Evolutionary conservation across 176 grass and related monocot species (phyloP).

Genomic region (Sorghum bicolor): Sorghum_bicolor_NCBIv3 NC_012870.2:2588501-2589000

Average conservation of each 20-base stretch:
- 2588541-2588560: conserved; percentile 91
- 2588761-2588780: not conserved
- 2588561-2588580: conserved; percentile 95
- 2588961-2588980: conserved; percentile 2
- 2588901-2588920: conserved; percentile 92
- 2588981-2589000: not conserved
- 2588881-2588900: conserved; percentile 96
- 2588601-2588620: conserved; percentile 48
- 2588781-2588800: not conserved
- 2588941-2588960: conserved; percentile 56
- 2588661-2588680: conserved; percentile 55
- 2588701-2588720: conserved; percentile 64
- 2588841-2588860: conserved; percentile 85
- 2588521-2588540: conserved; percentile 83
- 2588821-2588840: conserved; percentile 69
- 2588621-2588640: conserved; percentile 56
- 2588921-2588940: conserved; percentile 92
- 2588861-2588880: conserved; percentile 61
- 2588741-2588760: not conserved
- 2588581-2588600: conserved; percentile 73
- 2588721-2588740: not conserved
- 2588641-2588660: conserved; percentile 40
- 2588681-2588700: conserved; percentile 93
- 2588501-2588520: conserved; percentile 93
- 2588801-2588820: not conserved